A percentile compares a stretch with the other conserved stretches of the same genome.
Evolutionary conservation across 2,329 filamentous ascomycete species (phyloP).

Genomic region (Hawksworthiomyces lignivorus): DNA sequence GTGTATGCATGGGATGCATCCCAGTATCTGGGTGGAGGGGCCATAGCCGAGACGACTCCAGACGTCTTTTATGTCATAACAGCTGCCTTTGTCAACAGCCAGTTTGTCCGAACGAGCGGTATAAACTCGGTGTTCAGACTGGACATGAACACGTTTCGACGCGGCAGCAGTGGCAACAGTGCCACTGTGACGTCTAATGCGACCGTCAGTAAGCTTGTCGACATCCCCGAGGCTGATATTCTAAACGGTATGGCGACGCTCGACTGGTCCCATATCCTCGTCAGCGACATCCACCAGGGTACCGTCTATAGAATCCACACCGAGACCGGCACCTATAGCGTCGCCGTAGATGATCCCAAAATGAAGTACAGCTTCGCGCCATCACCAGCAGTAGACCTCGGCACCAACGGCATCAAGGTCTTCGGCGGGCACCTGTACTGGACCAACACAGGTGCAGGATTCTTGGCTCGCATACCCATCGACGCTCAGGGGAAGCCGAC

Average conservation of each 20-base stretch:
- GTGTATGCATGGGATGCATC: conserved; percentile 21
- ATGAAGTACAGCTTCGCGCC: conserved; percentile 9
- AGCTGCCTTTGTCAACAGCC: conserved; percentile 17
- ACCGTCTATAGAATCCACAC: conserved; percentile 18
- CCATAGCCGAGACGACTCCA: conserved; percentile 26
- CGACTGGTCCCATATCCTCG: conserved; percentile 15
- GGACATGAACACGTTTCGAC: conserved; percentile 15
- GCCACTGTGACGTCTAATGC: conserved; percentile 4
- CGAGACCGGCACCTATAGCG: conserved; percentile 16
- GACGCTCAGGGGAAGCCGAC: conserved; percentile 8
- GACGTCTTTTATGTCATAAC: conserved; percentile 27
- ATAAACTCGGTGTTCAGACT: conserved; percentile 18
- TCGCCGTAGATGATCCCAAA: conserved; percentile 18
- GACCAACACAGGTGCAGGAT: conserved; percentile 18
- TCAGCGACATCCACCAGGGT: conserved; percentile 18
- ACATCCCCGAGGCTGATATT: conserved; percentile 18
- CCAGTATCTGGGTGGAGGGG: conserved; percentile 19
- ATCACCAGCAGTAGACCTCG: conserved; percentile 5
- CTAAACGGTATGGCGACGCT: conserved; percentile 20
- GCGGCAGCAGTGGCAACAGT: conserved; percentile 1
- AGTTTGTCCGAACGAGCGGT: conserved; percentile 11
- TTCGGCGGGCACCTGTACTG: conserved; percentile 18
- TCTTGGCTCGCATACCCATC: conserved; percentile 17
- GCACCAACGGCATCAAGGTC: conserved; percentile 22
- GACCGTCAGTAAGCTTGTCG: conserved; percentile 15